A percentile compares a stretch with the other conserved stretches of the same genome.
Conservation (phyloP, 139 green algal species). For the Haematococcus lacustris region DNA sequence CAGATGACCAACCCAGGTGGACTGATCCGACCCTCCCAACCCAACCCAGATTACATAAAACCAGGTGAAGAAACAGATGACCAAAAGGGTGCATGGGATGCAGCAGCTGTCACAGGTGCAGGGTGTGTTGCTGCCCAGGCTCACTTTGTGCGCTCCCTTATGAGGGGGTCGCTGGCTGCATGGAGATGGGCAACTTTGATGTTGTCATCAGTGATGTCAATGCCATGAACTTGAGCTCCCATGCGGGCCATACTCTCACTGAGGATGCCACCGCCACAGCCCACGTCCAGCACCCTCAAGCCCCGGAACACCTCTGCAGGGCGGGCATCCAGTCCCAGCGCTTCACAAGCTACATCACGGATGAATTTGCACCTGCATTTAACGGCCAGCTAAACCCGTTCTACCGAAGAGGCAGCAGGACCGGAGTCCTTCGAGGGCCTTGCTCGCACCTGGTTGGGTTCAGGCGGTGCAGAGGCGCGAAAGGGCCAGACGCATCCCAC, state of each 20-base stretch:
- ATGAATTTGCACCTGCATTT: constrained; percentile 78
- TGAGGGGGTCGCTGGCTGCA: constrained; percentile 35
- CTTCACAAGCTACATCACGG: constrained; percentile 37
- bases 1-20: too few relatives aligned
- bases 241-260: constrained; percentile 70
- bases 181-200: constrained; percentile 40
- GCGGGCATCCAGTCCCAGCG: constrained; percentile 7
- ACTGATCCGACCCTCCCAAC: too few relatives aligned
- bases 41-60: too few relatives aligned
- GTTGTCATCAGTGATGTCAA: constrained; percentile 53
- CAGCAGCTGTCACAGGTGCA: too few relatives aligned
- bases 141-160: constrained; percentile 28
- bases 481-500: constrained; percentile 72
- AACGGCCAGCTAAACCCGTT: too few relatives aligned
- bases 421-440: too few relatives aligned
- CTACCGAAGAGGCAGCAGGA: too few relatives aligned
- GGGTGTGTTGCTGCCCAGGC: too few relatives aligned
- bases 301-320: constrained; percentile 24
- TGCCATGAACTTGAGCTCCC: constrained; percentile 55
- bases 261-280: constrained; percentile 83
- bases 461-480: constrained; percentile 77
- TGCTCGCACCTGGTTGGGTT: constrained; percentile 77
- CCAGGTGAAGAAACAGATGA: too few relatives aligned
- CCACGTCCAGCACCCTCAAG: constrained; percentile 72
- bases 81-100: neutral